Evolutionary conservation across 2,329 filamentous ascomycete genomes (phyloP), one percentile per base, ranked within the genome.

Genomic region (Periconia digitata): DNA sequence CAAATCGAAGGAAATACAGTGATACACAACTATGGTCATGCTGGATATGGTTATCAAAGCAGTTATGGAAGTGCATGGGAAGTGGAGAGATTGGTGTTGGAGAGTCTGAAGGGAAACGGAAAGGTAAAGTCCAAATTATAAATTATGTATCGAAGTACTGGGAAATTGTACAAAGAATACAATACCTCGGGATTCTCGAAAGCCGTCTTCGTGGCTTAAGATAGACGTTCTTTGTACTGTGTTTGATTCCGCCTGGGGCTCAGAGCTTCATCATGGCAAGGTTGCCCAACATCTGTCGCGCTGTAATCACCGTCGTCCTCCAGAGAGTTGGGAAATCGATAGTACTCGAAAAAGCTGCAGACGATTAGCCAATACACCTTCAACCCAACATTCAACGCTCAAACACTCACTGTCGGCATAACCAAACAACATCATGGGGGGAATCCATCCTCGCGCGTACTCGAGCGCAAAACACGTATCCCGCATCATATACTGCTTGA

Each of bases 381-480:
- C 22, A 22, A 17, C 22, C n/a, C n/a, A 17, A 21, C 15, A 37
- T 32, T 40, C 6, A 8, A n/a, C n/a, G n/a, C n/a, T n/a, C n/a
- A 20, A 27, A 23, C 15, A 62, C 63, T 60, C 59, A 66, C 62
- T 85, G 72, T 95, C 91, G 54, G 90, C 88, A 70, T 87, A 92
- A 51, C 91, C 91, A 71, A 95, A 95, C 71, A 88, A 87, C 43
- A 96, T 77, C 91, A 96, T 95, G 49, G 88, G 88, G 40, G 91
- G 91, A 72, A 96, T 95, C 89, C 90, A 95, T 55, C 91, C 90
- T 58, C 86, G 79, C 40, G 89, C 89, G 72, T 92, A 89, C 79
- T 92, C 89, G 60, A 94, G 79, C 44, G 89, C 89, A 73, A 90
- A 92, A 77, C 87, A 91, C 50, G 75, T 77, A 49, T 81, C 80